Evolutionary conservation across 1,284 basidiomycete species (phyloP), one percentile per base, ranked within the genome.

Genomic region (Puccinia triticina): DNA sequence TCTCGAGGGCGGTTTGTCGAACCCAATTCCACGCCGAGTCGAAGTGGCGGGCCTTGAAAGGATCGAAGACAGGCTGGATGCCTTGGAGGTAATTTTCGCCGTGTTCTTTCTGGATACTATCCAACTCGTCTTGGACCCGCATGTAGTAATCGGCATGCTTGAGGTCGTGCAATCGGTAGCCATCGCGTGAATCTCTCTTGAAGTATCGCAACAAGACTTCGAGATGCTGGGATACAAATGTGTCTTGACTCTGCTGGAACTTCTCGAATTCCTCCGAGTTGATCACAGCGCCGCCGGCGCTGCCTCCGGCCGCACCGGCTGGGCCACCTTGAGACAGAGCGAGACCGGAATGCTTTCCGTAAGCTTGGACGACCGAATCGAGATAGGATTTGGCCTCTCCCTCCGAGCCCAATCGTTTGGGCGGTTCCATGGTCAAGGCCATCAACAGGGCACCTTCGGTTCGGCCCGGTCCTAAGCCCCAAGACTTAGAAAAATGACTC

Each of bases 1-100:
- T 82, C 53, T 82, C 80, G 18, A 82, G 59, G 4, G 80, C 80
- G 1, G 80, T 82, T 82, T 87, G 86, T 84, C 96, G 92, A 76
- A 94, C 95, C 97, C 96, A 99, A 88, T 99, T 99, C 96, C 96
- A 99, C 16, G 93, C 95, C 12, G 95, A 98, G 87, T 98, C 95
- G 89, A 99, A 99, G 87, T 93, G 94, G 75, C 97, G 93, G 26
- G 96, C 96, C 88, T 99, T 99, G 87, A 96, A 90, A 2, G 94
- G 92, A 86, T 96, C 94, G 88, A 99, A 99, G 83, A 91, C 90
- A 23, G 96, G 96, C 87, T 95, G 92, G 84, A 99, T 97, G 69
- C 96, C 96, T 83, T 97, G 93, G 84, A 98, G 90, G 88, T 99
- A 99, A 0, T 90, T 88, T 85, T 98, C 96, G 37, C 97, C 94